phyloP scores from a whole-genome alignment of 2,329 filamentous ascomycete species.

The Ramichloridium luteum region DNA sequence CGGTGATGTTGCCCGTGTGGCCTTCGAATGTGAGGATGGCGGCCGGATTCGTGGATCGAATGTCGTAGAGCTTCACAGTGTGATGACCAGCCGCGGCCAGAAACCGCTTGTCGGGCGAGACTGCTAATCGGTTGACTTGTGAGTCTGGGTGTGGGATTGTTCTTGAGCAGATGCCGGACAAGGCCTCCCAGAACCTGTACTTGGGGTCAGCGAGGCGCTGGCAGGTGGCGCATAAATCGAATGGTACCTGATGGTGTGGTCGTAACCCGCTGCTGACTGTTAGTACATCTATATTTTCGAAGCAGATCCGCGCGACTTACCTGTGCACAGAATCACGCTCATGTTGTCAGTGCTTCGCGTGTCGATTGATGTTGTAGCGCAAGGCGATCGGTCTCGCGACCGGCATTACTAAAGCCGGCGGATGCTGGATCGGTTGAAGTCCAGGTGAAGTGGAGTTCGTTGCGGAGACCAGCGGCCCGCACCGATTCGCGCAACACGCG shows the following conservation, averaged over 20 bases:
- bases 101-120: conserved; percentile 94
- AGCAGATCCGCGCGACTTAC: conserved; percentile 30
- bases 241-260: conserved; percentile 67
- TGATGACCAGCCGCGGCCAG: conserved; percentile 71
- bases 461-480: no score
- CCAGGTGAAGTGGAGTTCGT: no score
- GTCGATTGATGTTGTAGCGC: no score
- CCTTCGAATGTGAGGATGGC: conserved; percentile 89
- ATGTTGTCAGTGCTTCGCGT: no score
- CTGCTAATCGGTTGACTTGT: conserved; percentile 95
- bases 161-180: conserved; percentile 93
- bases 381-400: no score
- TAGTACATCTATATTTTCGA: conserved; percentile 3
- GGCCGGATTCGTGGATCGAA: conserved; percentile 95
- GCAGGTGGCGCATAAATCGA: no score
- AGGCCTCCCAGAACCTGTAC: conserved; percentile 90
- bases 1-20: conserved; percentile 90
- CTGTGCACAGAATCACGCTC: conserved; percentile 57
- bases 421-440: no score
- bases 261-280: conserved; percentile 47
- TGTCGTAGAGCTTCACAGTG: conserved; percentile 94
- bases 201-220: no score
- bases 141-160: conserved; percentile 98
- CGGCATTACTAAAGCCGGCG: no score
- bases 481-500: no score